These are phyloP conservation scores for Dictyostelium firmibasis DNA, from an alignment of 78 protist genomes.

Conservation along the genomic window DNA sequence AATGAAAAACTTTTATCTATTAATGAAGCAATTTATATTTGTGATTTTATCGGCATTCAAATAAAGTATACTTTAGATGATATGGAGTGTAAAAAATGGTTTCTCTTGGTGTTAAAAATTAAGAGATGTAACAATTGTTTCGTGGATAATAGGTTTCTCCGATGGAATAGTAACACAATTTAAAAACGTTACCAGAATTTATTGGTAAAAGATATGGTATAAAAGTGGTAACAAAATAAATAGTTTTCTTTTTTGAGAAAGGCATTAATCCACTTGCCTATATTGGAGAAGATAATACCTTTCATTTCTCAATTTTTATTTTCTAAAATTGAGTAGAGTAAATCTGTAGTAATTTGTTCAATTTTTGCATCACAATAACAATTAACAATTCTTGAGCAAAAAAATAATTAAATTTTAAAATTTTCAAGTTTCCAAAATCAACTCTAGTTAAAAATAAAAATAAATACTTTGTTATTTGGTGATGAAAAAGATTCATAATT, in stretches of 20 bases:
- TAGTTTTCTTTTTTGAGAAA: background rate
- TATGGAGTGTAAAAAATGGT: background rate
- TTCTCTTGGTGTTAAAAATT: background rate
- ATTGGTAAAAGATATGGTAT: background rate
- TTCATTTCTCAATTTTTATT: background rate
- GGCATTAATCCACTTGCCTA: background rate
- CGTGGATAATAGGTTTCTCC: background rate
- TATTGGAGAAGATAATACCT: background rate
- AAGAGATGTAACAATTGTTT: background rate
- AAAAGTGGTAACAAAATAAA: background rate
- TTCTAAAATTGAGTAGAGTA: background rate
- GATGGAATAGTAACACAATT: background rate
- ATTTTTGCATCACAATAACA: background rate
- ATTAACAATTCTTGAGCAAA: no score
- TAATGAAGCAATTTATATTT: background rate
- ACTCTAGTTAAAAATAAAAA: no score
- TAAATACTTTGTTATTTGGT: no score
- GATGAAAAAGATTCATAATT: no score
- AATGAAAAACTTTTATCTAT: background rate
- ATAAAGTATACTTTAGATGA: background rate
- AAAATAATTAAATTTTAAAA: no score
- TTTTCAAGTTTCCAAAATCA: no score
- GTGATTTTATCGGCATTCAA: no score
- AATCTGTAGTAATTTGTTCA: background rate
- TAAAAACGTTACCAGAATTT: background rate